Base-by-base conservation (phyloP, 768 basidiomycete genomes). In the Suillus cothurnatus region DNA sequence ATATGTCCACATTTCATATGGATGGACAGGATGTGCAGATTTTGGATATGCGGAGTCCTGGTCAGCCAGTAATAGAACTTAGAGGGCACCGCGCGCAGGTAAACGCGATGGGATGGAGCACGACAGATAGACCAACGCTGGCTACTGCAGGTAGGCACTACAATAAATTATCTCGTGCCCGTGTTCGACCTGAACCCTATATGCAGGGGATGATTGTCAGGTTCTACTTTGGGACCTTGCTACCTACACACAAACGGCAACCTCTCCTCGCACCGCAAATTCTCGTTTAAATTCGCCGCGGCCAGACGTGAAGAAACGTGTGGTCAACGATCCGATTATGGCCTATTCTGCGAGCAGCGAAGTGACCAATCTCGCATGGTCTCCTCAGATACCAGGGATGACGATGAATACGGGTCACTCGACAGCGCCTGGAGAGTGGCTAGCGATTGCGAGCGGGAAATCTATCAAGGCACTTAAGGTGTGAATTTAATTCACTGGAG, bases 1-100 rank as follows among this genome's bases (percentile, higher is more conserved):
- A 97, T 76, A 93, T 99, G 87, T 93, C 95, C 15, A 97, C 95
- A 2, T 97, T 98, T 77, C 97, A 98, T 72, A 91, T 94, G 85
- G 95, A 97, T 72, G 93, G 93, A 58, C 77, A 84, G 23, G 92
- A 95, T 71, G 85, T 97, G 4, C 93, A 97, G 74, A 93, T 99
- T 32, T 81, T 99, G 67, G 97, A 99, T 72, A 98, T 98, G 93
- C 88, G 97, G 61, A 93, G 90, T 77, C 97, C 97, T 2, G 97
- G 97, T 2, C 89, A 93, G 67, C 95, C 97, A 0, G 95, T 98
- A 21, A 91, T 95, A 72, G 96, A 99, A 76, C 81, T 98, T 23
- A 85, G 87, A 67, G 95, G 86, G 21, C 97, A 99, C 74, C 85
- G 88, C 62, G 87, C 85, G 34, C 86, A 89, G 64, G 85, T 98